Conservation (phyloP, 495 filamentous ascomycete species). For the Lasiosphaeris hirsuta region DNA sequence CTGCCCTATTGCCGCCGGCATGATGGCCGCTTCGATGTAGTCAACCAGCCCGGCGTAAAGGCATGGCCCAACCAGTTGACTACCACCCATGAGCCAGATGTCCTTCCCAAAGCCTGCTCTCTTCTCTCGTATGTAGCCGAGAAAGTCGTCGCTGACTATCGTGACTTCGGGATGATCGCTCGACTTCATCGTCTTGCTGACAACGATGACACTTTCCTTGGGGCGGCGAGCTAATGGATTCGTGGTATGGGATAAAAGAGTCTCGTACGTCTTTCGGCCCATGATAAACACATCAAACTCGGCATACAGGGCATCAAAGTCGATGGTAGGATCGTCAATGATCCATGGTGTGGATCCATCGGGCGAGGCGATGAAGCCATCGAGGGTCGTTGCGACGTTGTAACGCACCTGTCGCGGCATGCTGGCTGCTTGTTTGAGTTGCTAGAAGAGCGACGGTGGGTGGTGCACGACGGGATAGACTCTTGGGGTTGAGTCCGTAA, state of each 20-base stretch:
- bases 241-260: neutral
- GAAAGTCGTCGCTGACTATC: neutral
- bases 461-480: too few species aligned
- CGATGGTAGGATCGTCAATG: constrained; percentile 13
- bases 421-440: too few species aligned
- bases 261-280: constrained; percentile 20
- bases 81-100: constrained; percentile 22
- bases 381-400: constrained; percentile 20
- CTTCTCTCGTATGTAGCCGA: neutral
- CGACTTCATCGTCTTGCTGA: constrained; percentile 2
- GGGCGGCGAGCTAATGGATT: constrained; percentile 5
- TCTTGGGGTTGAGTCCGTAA: too few species aligned
- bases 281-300: constrained; percentile 14
- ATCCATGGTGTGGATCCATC: constrained; percentile 10
- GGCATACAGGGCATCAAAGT: constrained; percentile 15
- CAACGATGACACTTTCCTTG: constrained; percentile 4
- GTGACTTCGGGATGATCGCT: constrained; percentile 5
- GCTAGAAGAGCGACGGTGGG: too few species aligned
- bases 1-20: constrained; percentile 17
- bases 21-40: constrained; percentile 18
- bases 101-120: constrained; percentile 5
- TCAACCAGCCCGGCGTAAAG: constrained; percentile 15
- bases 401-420: constrained; percentile 4
- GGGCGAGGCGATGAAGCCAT: constrained; percentile 17
- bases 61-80: constrained; percentile 14